phyloP scores from a whole-genome alignment of 495 filamentous ascomycete species.

The Pyrenula aspistea region DNA sequence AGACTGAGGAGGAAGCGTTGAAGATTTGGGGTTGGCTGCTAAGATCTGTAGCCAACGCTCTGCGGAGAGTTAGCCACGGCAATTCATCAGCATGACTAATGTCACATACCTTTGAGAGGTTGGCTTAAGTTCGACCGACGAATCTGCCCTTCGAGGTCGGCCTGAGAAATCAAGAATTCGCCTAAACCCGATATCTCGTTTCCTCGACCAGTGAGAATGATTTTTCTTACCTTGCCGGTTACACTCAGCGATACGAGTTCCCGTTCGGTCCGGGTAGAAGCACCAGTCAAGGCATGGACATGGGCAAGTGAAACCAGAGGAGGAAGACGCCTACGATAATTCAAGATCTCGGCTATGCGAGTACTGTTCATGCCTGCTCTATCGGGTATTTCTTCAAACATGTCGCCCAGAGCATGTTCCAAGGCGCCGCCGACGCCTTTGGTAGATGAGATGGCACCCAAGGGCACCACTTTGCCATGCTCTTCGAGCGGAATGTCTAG shows the following conservation, averaged over 20 bases:
- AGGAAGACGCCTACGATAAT: conserved; percentile 52
- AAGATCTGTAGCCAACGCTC: background rate
- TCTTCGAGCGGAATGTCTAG: conserved; percentile 29
- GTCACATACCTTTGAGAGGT: conserved; percentile 30
- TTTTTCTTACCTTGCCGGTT: conserved; percentile 47
- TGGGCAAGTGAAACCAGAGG: conserved; percentile 61
- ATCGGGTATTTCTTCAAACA: conserved; percentile 59
- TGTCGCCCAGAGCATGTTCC: conserved; percentile 42
- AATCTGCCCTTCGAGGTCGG: conserved; percentile 51
- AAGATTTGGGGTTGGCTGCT: conserved; percentile 25
- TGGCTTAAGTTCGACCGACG: conserved; percentile 28
- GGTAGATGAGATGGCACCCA: conserved; percentile 39
- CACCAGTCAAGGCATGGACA: conserved; percentile 52
- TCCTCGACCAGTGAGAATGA: conserved; percentile 55
- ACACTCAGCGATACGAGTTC: conserved; percentile 55
- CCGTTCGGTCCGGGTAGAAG: conserved; percentile 59
- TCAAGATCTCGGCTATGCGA: conserved; percentile 58
- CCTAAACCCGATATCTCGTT: conserved; percentile 47
- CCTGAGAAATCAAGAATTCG: conserved; percentile 54
- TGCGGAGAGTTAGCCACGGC: conserved; percentile 9
- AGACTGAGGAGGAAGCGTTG: conserved; percentile 30
- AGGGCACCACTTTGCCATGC: conserved; percentile 35
- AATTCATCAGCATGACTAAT: background rate
- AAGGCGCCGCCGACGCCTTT: conserved; percentile 56
- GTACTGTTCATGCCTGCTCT: conserved; percentile 63